phyloP scores from a whole-genome alignment of 2,329 filamentous ascomycete genomes.

The Colletotrichum chlorophyti region DNA sequence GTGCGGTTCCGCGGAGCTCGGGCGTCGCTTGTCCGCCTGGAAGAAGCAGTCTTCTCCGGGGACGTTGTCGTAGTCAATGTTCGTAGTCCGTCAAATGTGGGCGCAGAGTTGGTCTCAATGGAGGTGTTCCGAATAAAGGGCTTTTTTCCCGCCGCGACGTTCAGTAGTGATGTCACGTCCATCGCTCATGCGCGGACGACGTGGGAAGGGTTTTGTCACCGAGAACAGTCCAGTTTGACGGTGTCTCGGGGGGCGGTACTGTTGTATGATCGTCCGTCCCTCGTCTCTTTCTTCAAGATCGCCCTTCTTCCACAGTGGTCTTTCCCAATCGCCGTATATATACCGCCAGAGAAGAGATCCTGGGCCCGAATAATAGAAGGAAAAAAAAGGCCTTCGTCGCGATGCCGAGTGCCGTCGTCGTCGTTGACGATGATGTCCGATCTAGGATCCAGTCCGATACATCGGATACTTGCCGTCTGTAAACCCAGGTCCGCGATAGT shows the following conservation, averaged over 20 bases:
- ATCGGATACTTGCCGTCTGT: conserved; percentile 27
- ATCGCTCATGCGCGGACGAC: conserved; percentile 30
- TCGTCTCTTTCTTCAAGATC: neutral
- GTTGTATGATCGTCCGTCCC: neutral
- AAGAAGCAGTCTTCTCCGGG: conserved; percentile 24
- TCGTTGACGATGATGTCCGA: conserved; percentile 8
- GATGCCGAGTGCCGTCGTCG: neutral
- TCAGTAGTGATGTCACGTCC: conserved; percentile 33
- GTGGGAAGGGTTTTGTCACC: conserved; percentile 22
- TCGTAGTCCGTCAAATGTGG: conserved; percentile 8
- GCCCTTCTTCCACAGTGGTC: neutral
- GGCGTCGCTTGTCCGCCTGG: conserved; percentile 27
- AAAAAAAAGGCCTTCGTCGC: neutral
- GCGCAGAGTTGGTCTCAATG: conserved; percentile 17
- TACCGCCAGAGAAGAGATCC: too few relatives aligned
- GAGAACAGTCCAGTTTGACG: conserved; percentile 24
- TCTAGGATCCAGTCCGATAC: conserved; percentile 29
- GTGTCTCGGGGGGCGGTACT: conserved; percentile 7
- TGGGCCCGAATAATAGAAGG: too few relatives aligned
- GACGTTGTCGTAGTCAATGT: conserved; percentile 18
- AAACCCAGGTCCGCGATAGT: conserved; percentile 22
- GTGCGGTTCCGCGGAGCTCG: conserved; percentile 42
- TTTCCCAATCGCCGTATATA: neutral
- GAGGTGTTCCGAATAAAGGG: conserved; percentile 23
- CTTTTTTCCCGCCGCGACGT: conserved; percentile 29